These are phyloP conservation scores for Schizophyllum commune DNA, from an alignment of 1,284 basidiomycete genomes.

Conservation along the genomic window DNA sequence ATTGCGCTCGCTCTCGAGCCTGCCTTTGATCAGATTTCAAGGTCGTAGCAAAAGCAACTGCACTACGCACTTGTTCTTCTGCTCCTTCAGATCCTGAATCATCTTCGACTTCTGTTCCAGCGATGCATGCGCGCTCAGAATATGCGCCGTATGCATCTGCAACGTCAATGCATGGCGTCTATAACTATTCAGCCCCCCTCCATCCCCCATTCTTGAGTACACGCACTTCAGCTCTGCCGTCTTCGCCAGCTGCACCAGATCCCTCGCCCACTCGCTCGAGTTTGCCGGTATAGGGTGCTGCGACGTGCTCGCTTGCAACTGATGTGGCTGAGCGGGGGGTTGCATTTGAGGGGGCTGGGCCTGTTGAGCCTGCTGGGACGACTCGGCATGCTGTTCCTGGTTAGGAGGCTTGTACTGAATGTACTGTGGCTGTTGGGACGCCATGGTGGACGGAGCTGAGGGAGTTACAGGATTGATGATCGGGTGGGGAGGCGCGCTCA, in stretches of 20 bases:
- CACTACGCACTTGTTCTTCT: conserved; percentile 64
- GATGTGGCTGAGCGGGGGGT: background rate
- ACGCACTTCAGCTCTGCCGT: conserved; percentile 75
- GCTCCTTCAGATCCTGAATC: conserved; percentile 71
- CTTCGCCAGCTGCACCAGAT: conserved; percentile 73
- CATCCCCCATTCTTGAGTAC: conserved; percentile 2
- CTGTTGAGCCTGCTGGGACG: background rate
- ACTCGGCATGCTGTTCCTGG: background rate
- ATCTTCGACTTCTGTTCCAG: conserved; percentile 68
- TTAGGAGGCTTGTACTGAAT: background rate
- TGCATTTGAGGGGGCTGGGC: background rate
- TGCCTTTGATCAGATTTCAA: conserved; percentile 19
- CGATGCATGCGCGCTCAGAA: conserved; percentile 69
- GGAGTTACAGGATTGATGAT: too few relatives aligned
- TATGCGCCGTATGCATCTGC: conserved; percentile 79
- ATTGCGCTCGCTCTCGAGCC: conserved; percentile 65
- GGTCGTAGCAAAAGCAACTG: background rate
- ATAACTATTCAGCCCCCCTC: conserved; percentile 8
- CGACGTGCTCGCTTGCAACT: background rate
- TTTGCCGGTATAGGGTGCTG: background rate
- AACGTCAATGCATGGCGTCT: conserved; percentile 77
- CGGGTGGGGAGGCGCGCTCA: too few relatives aligned
- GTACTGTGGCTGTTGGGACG: background rate
- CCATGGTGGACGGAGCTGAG: too few relatives aligned
- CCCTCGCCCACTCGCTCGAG: conserved; percentile 67